Percentiles rank a stretch among this genome's conserved stretches.
Conservation (phyloP, 352 stramenopile species). For the Pythium grandisporangium region DNA sequence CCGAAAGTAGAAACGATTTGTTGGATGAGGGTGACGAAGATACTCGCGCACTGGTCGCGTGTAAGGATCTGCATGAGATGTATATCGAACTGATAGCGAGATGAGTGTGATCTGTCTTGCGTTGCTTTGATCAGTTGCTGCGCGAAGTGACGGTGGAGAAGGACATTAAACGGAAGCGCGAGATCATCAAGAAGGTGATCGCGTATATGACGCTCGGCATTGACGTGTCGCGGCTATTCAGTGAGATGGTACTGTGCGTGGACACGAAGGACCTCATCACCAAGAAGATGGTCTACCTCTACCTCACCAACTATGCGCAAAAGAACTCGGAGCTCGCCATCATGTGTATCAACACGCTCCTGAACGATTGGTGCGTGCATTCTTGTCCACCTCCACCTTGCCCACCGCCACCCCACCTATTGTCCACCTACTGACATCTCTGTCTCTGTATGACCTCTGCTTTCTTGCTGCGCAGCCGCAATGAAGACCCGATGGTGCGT, state of each 20-base stretch:
- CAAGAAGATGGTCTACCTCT: conserved; percentile 99
- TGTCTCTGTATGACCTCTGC: no score
- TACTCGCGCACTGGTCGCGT: not conserved
- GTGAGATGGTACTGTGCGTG: conserved; percentile 97
- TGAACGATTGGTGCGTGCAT: conserved; percentile 92
- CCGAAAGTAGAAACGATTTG: no score
- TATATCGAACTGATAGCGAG: no score
- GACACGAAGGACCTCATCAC: conserved; percentile 98
- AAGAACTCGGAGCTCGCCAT: conserved; percentile 98
- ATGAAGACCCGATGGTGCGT: conserved; percentile 98
- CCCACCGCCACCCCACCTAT: no score
- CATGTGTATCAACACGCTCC: conserved; percentile 99
- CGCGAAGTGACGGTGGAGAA: conserved; percentile 95
- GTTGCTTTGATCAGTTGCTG: conserved; percentile 86
- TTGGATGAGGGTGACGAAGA: no score
- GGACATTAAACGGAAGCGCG: conserved; percentile 95
- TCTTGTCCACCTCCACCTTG: not conserved
- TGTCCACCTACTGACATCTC: no score
- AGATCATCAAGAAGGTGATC: conserved; percentile 99
- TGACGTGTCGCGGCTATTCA: conserved; percentile 98
- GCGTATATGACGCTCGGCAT: conserved; percentile 99
- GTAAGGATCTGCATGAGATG: not conserved
- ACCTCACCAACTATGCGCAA: conserved; percentile 98
- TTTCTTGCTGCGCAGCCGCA: conserved; percentile 57
- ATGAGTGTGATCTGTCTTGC: no score